These are phyloP conservation scores for Neonectria punicea DNA, from an alignment of 2,329 filamentous ascomycete species.

Conservation along the genomic window DNA sequence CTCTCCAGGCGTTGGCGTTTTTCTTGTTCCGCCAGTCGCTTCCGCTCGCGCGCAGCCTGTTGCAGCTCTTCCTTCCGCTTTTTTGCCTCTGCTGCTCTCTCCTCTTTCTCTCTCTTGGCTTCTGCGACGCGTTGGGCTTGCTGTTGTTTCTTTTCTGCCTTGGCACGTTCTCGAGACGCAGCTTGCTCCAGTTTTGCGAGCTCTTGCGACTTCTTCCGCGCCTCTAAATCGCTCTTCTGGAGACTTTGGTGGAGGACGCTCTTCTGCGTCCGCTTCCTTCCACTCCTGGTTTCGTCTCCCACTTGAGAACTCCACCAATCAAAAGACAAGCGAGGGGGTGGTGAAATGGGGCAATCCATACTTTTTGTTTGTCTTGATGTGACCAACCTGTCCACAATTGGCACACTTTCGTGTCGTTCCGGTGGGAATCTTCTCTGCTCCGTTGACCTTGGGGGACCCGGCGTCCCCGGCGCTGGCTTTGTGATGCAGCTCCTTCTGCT, in stretches of 20 bases:
- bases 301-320: conserved; percentile 47
- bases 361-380: conserved; percentile 99
- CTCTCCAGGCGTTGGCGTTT: conserved; percentile 25
- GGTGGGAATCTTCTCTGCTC: conserved; percentile 62
- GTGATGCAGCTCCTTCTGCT: conserved; percentile 77
- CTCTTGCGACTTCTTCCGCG: conserved; percentile 17
- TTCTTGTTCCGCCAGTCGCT: conserved; percentile 25
- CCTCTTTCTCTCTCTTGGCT: conserved; percentile 26
- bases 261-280: conserved; percentile 32
- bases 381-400: conserved; percentile 95
- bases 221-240: conserved; percentile 37
- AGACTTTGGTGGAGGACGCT: conserved; percentile 34
- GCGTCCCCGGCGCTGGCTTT: conserved; percentile 56
- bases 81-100: conserved; percentile 29
- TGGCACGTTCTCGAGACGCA: conserved; percentile 19
- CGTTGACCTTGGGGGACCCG: conserved; percentile 59
- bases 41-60: conserved; percentile 27
- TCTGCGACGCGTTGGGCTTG: conserved; percentile 31
- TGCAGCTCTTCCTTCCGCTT: conserved; percentile 33
- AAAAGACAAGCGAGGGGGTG: conserved; percentile 44
- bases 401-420: conserved; percentile 92
- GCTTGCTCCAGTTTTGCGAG: conserved; percentile 29
- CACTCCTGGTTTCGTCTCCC: conserved; percentile 27
- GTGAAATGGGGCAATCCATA: conserved; percentile 57
- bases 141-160: conserved; percentile 30